Evolutionary conservation across 2,329 filamentous ascomycete genomes (phyloP), one percentile per base, ranked within the genome.

Genomic region (Colletotrichum coccodes): DNA sequence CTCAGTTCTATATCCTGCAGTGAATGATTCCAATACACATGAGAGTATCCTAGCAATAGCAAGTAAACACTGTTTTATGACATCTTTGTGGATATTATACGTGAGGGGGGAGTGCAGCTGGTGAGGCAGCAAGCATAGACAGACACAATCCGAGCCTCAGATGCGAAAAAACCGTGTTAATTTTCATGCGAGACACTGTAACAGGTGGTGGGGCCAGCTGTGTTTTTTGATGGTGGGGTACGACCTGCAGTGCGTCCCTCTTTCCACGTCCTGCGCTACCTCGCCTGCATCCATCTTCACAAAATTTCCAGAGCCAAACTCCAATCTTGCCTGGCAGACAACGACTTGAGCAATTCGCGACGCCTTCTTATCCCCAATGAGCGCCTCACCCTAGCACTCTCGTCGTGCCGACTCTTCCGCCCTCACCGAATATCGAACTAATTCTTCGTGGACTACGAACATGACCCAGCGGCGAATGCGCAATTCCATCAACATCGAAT

Each of bases 201-300:
- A n/a, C n/a, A n/a, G 2, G 30, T 26, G 49, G 49, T 38, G 59
- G 64, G 59, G 59, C 58, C 32, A 42, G 49, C 59, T 67, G 64
- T 21, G 50, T 67, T 67, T 67, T 67, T 67, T 18, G 64, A 56
- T 68, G 68, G 68, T 70, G 68, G 68, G 68, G 68, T 68, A 70
- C 68, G 68, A 70, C 64, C 64, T 68, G 42, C 64, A 67, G 21
- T 34, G 6, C 64, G 42, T 67, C 50, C 64, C 59, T 60, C 44
- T 38, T 49, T 63, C 18, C 49, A 53, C n/a, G 49, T 53, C 40
- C 64, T 40, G 50, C 64, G 59, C 64, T 53, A 47, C 23, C 47
- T 49, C 42, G 47, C 59, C 23, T 64, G 44, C 65, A 52, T 59
- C 59, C 34, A 63, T 62, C 58, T 52, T 52, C 44, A 59, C 44